Evolutionary conservation across 768 basidiomycete species (phyloP).

Genomic region (Pleurotus ostreatus): DNA sequence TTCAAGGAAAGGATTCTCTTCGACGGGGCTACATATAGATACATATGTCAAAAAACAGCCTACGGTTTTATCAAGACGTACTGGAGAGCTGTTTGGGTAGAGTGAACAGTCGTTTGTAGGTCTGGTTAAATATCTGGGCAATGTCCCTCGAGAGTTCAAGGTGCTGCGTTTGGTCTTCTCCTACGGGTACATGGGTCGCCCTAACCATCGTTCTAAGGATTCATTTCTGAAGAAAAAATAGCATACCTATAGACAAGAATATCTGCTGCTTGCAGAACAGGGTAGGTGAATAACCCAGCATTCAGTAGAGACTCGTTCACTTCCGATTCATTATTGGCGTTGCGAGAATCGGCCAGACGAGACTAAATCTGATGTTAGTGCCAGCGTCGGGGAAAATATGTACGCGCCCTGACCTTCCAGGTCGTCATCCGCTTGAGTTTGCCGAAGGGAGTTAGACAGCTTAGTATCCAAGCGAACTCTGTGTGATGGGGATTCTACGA

Average conservation of each 20-base stretch:
- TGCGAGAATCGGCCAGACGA: constrained; percentile 68
- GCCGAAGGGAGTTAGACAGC: constrained; percentile 80
- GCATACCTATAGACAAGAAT: constrained; percentile 79
- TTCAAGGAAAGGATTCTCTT: constrained; percentile 83
- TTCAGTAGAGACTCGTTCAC: constrained; percentile 81
- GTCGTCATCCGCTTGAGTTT: constrained; percentile 89
- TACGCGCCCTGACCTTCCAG: constrained; percentile 69
- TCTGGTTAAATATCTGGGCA: constrained; percentile 77
- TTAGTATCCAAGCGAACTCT: constrained; percentile 88
- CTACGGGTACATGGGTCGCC: constrained; percentile 91
- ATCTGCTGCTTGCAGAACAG: constrained; percentile 91
- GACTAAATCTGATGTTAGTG: constrained; percentile 39
- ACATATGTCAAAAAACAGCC: neutral
- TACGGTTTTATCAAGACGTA: constrained; percentile 30
- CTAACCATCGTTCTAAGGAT: constrained; percentile 31
- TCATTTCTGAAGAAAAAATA: neutral
- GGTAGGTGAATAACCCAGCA: constrained; percentile 87
- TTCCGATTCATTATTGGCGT: constrained; percentile 70
- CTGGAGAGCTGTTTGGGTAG: constrained; percentile 71
- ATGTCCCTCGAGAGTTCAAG: constrained; percentile 85
- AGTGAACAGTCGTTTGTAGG: constrained; percentile 64
- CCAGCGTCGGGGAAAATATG: neutral
- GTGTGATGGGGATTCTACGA: constrained; percentile 75
- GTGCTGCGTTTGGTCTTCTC: constrained; percentile 95
- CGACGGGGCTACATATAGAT: constrained; percentile 53